Percentiles rank a stretch among this genome's conserved stretches.
phyloP scores from a whole-genome alignment of 306 rosid species.

The Acacia confusa region DNA sequence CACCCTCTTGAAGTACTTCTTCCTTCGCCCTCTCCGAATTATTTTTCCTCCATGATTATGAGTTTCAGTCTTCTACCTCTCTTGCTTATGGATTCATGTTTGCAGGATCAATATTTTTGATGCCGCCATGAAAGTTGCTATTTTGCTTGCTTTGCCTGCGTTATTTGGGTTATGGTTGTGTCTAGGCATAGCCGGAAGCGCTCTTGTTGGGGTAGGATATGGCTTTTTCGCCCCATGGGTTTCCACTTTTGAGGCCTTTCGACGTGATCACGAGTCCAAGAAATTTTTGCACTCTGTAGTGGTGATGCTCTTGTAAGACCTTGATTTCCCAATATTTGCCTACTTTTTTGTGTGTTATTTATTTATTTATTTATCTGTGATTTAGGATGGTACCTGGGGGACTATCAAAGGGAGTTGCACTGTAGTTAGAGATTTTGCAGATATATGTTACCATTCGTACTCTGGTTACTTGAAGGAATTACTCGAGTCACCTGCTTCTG shows the following conservation, averaged over 20 bases:
- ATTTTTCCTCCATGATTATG: background rate
- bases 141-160: slow-evolving; percentile 67
- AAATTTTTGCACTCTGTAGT: slow-evolving; percentile 60
- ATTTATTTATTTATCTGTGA: background rate
- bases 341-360: slow-evolving; percentile 13
- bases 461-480: slow-evolving; percentile 70
- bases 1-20: slow-evolving; percentile 56
- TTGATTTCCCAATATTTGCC: background rate
- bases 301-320: slow-evolving; percentile 39
- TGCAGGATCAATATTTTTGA: slow-evolving; percentile 66
- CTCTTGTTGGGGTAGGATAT: slow-evolving; percentile 74
- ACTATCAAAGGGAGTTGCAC: slow-evolving; percentile 86
- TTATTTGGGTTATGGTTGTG: slow-evolving; percentile 84
- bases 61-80: slow-evolving; percentile 6
- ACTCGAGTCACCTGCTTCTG: slow-evolving; percentile 59
- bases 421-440: slow-evolving; percentile 85
- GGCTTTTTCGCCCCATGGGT: slow-evolving; percentile 89
- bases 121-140: slow-evolving; percentile 63
- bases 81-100: slow-evolving; percentile 18
- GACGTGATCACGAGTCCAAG: slow-evolving; percentile 57
- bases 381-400: slow-evolving; percentile 83
- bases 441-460: slow-evolving; percentile 74
- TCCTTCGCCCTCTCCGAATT: background rate
- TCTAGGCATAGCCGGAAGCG: slow-evolving; percentile 72
- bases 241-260: slow-evolving; percentile 86